Base-by-base conservation (phyloP, 2,329 filamentous ascomycete genomes). In the Ustilaginoidea virens region DNA sequence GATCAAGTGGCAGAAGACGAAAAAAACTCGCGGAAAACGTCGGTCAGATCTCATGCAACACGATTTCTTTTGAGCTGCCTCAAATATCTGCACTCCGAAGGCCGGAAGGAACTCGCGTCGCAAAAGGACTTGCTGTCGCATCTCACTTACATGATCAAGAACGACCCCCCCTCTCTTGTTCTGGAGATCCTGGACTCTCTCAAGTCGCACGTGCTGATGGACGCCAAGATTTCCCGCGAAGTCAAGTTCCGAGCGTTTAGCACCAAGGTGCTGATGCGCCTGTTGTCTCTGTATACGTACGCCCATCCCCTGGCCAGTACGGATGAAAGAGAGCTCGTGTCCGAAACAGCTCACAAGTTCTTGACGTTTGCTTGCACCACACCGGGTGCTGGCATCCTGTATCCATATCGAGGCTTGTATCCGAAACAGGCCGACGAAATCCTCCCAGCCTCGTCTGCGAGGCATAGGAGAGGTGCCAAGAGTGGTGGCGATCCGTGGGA, bases 111-210 rank as follows among this genome's bases (percentile, higher is more conserved):
- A 43, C 66, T 98, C 5, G 58, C 98, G 20, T 66, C 68, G 31
- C 75, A 92, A 52, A 72, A 69, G 35, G 86, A 93, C 39, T 66
- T 96, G 9, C 57, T 96, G 60, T 77, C 74, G 20, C 81, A 92
- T 17, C 58, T 94, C 18, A 79, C 90, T 27, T 79, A 80, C 41
- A 69, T 80, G 44, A 63, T 96, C 23, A 72, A 71, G 36, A 76
- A 76, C 30, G 90, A 96, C 43, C 73, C 82, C 1, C 69, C 81
- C 1, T 72, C 75, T 27, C 58, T 92, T 29, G 66, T 92, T 12
- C 51, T 71, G 22, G 82, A 93, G 38, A 73, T 90, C 17, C 55
- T 98, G 15, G 66, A 74, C 14, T 65, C 68, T 1, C 55, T 94
- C 20, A 79, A 74, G 41, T 65, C 64, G 20, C 63, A 79, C 42